Percentiles rank a stretch among this genome's conserved stretches.
phyloP scores from a whole-genome alignment of 2,329 filamentous ascomycete species.

The Fonsecaea monophora region DNA sequence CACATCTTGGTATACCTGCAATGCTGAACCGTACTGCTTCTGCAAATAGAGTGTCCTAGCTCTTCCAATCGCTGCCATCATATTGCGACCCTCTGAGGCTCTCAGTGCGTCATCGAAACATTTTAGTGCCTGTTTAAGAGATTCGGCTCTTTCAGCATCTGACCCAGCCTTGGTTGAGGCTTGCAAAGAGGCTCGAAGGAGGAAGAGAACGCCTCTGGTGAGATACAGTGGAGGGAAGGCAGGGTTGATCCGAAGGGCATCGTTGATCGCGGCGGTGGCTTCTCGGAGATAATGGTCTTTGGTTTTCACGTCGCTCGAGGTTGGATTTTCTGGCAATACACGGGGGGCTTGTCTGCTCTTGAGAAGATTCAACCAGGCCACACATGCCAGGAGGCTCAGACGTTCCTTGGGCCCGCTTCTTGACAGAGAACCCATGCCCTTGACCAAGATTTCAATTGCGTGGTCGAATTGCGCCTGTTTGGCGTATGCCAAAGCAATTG shows the following conservation, averaged over 20 bases:
- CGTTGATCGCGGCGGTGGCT: constrained; percentile 90
- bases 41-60: constrained; percentile 86
- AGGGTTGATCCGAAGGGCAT: constrained; percentile 92
- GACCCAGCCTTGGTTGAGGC: constrained; percentile 72
- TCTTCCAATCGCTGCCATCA: constrained; percentile 90
- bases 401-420: constrained; percentile 78
- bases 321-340: constrained; percentile 67
- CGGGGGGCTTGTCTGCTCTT: constrained; percentile 83
- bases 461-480: constrained; percentile 94
- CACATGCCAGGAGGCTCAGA: constrained; percentile 70
- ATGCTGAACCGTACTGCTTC: constrained; percentile 81
- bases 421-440: constrained; percentile 74
- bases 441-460: constrained; percentile 72
- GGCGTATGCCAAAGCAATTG: constrained; percentile 94
- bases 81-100: constrained; percentile 82
- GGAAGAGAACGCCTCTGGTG: constrained; percentile 84
- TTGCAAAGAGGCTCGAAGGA: constrained; percentile 85
- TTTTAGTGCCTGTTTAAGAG: constrained; percentile 83
- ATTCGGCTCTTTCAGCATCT: constrained; percentile 73
- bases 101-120: constrained; percentile 93
- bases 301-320: constrained; percentile 76
- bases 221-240: constrained; percentile 90
- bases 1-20: constrained; percentile 85
- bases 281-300: constrained; percentile 92
- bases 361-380: constrained; percentile 90